phyloP scores from a whole-genome alignment of 345 rosid genomes.

The Luvunga scandens region DNA sequence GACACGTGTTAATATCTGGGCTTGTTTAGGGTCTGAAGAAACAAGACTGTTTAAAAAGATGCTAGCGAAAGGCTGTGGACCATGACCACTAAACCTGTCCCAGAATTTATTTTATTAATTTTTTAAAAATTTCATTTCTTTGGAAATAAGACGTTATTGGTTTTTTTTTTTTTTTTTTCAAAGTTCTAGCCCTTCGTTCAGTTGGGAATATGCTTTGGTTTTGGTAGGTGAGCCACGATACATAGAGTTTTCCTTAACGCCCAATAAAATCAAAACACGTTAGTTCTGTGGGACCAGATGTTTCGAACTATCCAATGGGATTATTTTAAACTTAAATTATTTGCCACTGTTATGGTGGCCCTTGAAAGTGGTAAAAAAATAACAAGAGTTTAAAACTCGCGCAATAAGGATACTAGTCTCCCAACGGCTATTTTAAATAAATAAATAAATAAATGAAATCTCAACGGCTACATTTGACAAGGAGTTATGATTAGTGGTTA shows the following conservation, averaged over 20 bases:
- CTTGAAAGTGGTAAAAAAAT: not conserved
- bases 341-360: not conserved
- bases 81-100: not conserved
- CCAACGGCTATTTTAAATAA: conserved; percentile 2
- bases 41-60: not conserved
- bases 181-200: no score
- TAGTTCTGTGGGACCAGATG: not conserved
- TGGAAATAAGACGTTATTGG: no score
- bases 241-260: not conserved
- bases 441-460: not conserved
- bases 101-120: not conserved
- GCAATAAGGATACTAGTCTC: not conserved
- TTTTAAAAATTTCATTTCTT: not conserved
- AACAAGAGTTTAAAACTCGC: not conserved
- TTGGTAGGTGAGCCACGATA: not conserved
- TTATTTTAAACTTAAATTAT: no score
- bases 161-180: no score
- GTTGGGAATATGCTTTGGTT: not conserved
- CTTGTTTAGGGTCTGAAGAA: conserved; percentile 8
- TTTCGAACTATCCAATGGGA: not conserved
- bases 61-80: conserved; percentile 34
- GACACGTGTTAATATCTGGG: conserved; percentile 47
- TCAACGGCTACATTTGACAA: not conserved
- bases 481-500: no score
- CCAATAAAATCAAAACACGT: not conserved